Conservation (phyloP, 2,329 filamentous ascomycete species). For the Beauveria sp. region DNA sequence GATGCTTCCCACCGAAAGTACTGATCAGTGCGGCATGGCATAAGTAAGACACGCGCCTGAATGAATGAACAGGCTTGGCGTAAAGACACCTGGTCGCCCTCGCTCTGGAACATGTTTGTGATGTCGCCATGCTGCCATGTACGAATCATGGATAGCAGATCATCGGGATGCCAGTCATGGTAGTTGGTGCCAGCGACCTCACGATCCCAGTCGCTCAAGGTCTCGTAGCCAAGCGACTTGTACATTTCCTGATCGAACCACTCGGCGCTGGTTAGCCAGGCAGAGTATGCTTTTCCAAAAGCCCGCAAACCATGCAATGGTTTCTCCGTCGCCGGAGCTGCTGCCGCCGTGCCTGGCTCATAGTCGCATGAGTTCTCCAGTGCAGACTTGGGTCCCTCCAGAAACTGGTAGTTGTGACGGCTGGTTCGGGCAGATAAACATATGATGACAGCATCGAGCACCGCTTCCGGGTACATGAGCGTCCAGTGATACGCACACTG, state of each 20-base stretch:
- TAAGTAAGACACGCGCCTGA: slow-evolving; percentile 52
- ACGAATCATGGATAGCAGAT: slow-evolving; percentile 31
- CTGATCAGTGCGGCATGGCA: slow-evolving; percentile 56
- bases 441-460: slow-evolving; percentile 32
- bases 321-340: too few relatives aligned
- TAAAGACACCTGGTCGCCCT: slow-evolving; percentile 25
- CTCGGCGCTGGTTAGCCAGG: slow-evolving; percentile 36
- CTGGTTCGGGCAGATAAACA: slow-evolving; percentile 38
- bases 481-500: slow-evolving; percentile 41
- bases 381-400: slow-evolving; percentile 37
- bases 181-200: slow-evolving; percentile 24
- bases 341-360: slow-evolving; percentile 18
- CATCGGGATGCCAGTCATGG: slow-evolving; percentile 33
- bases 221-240: slow-evolving; percentile 25
- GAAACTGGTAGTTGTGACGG: slow-evolving; percentile 38
- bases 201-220: slow-evolving; percentile 29
- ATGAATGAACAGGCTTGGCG: slow-evolving; percentile 48
- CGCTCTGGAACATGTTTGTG: slow-evolving; percentile 3
- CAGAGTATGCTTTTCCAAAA: slow-evolving; percentile 38
- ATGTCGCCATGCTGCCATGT: slow-evolving; percentile 40
- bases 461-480: slow-evolving; percentile 33
- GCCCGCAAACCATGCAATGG: slow-evolving; percentile 22
- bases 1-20: slow-evolving; percentile 47
- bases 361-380: slow-evolving; percentile 34
- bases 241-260: slow-evolving; percentile 38